Evolutionary conservation across 306 rosid genomes (phyloP), one percentile per base, ranked within the genome.

Genomic region (Purshia tridentata): DNA sequence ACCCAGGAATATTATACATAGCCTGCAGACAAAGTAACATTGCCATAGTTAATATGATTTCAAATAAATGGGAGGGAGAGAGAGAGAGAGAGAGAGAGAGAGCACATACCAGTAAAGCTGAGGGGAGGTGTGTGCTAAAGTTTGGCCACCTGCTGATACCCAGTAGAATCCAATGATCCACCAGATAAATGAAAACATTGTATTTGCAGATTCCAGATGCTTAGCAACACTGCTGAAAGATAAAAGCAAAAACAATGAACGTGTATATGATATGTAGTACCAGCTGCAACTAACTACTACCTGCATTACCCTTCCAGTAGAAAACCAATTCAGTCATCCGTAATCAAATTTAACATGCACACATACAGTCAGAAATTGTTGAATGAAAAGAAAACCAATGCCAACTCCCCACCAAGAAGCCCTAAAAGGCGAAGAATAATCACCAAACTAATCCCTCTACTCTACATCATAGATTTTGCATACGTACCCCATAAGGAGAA

Each of bases 121-220:
- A 47, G 97, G 96, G 45, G 98, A 89, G 68, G 69, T 84, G 12
- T 44, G 86, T 41, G 92, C 91, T 80, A 91, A 84, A 69, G 75
- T 12, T 80, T 88, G 96, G 65, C 94, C 90, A 59, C 96, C 96
- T 1, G 96, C 91, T 41, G 98, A 94, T 78, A 91, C 92, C 98
- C 98, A 94, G 85, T 89, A 94, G 86, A 94, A 94, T 57, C 98
- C 98, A 59, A 94, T 85, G 77, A 94, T 94, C 98, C 98, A 91
- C 98, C 98, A 94, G 83, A 91, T 81, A 76, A 94, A 94, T 57
- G 98, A 94, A 84, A 94, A 94, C 96, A 91, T 86, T 14, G 98
- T 91, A 79, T 89, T 93, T 63, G 98, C 97, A 46, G 96, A 91
- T 82, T 94, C 97, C 58, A 94, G 81, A 84, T 94, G 94, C 84